Evolutionary conservation across 2,329 filamentous ascomycete species (phyloP), one percentile per base, ranked within the genome.

Genomic region (Parafenestella ontariensis): DNA sequence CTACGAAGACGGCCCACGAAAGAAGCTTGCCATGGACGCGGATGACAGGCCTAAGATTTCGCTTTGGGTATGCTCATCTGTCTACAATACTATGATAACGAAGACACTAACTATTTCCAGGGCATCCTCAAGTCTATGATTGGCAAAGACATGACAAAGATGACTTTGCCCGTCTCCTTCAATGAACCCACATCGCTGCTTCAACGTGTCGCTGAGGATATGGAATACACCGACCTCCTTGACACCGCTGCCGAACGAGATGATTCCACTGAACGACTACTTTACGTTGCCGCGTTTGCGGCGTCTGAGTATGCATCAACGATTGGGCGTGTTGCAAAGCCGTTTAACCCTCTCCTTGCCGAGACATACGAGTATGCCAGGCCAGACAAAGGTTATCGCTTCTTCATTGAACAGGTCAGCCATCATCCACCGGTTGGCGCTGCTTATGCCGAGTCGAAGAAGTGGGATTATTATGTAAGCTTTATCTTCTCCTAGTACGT

Each of bases 101-200:
- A 20, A 29, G 20, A 43, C 46, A 49, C 72, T 77, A 56, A 78
- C 61, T 9, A 10, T 1, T 26, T 21, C 1, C 61, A 97, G 93
- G 89, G 90, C 63, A 97, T 99, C 65, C 81, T 99, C 60, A 99
- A 98, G 80, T 98, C 94, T 20, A 98, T 99, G 95, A 96, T 99
- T 77, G 95, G 95, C 60, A 98, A 99, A 76, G 95, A 99, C 72
- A 98, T 99, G 95, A 98, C 95, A 33, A 98, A 96, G 81, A 99
- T 99, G 94, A 98, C 95, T 0, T 81, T 99, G 18, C 95, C 95
- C 0, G 95, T 99, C 2, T 96, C 95, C 0, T 98, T 99, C 81
- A 99, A 99, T 77, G 95, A 99, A 76, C 95, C 95, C 0, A 99
- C 95, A 0, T 98, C 95, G 5, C 81, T 99, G 11, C 84, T 99